Evolutionary conservation across 345 rosid species (phyloP), one percentile per base, ranked within the genome.

Genomic region (Dipteronia sinensis): DNA sequence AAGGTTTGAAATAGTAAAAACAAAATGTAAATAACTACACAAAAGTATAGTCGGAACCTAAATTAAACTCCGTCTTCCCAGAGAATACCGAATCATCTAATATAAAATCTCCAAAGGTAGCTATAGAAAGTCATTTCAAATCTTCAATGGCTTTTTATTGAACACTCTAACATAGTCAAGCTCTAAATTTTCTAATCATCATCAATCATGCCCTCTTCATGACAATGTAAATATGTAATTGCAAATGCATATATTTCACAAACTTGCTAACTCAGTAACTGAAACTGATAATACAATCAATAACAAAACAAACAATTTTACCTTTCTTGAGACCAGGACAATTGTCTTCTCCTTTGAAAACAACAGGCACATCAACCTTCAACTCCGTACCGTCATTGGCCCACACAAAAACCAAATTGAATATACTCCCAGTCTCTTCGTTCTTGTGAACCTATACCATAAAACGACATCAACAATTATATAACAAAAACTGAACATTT

Each of bases 331-430:
- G 79, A 82, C 97, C 98, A 20, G 87, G 93, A 51, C 90, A 90
- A 74, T 79, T 71, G 29, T 92, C 97, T 70, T 87, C 89, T 68
- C 99, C 99, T 85, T 86, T 93, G 86, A 87, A 90, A 77, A 91
- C 88, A 83, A 95, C 65, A 17, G 98, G 98, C 79, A 93, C 95
- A 79, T 92, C 92, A 84, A 93, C 94, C 83, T 91, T 90, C 86
- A 96, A 63, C 63, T 79, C 77, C 2, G 89, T 87, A 7, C 94
- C 98, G 8, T 90, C 91, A 70, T 92, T 87, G 15, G 97, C 98
- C 99, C 97, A 93, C 47, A 93, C 92, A 63, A 96, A 90, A 15
- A 93, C 97, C 87, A 96, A 82, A 83, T 96, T 93, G 83, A 91
- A 77, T 82, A 96, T 84, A 80, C 84, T 88, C 79, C 99, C 98